A percentile compares a stretch with the other conserved stretches of the same genome.
Evolutionary conservation across 1,284 basidiomycete genomes (phyloP).

Genomic region (Irpex sp.): DNA sequence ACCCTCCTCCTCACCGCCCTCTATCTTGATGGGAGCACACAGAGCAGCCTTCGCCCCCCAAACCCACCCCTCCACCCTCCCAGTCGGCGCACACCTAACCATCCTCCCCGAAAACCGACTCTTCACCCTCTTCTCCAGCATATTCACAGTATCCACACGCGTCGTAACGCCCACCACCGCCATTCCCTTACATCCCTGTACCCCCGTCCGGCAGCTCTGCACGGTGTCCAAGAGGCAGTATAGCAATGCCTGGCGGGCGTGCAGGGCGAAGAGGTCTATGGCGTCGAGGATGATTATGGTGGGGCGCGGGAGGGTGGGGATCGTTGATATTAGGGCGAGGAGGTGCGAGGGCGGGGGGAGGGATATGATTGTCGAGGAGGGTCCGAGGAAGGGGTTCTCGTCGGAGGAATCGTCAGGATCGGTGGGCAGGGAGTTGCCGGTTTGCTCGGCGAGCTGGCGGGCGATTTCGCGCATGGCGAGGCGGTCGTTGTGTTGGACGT

Average conservation of each 20-base stretch:
- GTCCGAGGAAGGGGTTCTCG: conserved; percentile 38
- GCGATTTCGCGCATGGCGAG: conserved; percentile 93
- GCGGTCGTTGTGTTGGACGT: conserved; percentile 80
- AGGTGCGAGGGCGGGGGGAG: conserved; percentile 75
- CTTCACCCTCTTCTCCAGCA: conserved; percentile 93
- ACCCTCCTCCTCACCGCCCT: no score
- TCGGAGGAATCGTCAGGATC: conserved; percentile 21
- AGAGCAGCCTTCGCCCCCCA: conserved; percentile 43
- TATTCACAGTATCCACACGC: conserved; percentile 82
- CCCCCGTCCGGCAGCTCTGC: conserved; percentile 59
- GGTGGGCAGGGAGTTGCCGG: conserved; percentile 44
- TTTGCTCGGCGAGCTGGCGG: conserved; percentile 72
- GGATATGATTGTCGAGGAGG: conserved; percentile 21
- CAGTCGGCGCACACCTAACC: conserved; percentile 67
- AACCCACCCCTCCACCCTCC: conserved; percentile 50
- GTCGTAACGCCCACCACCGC: conserved; percentile 82
- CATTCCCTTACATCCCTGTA: conserved; percentile 56
- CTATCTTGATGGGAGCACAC: conserved; percentile 1
- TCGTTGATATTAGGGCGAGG: conserved; percentile 72
- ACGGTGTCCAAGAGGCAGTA: conserved; percentile 88
- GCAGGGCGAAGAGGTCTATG: conserved; percentile 88
- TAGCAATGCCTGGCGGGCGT: conserved; percentile 83
- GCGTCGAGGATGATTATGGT: conserved; percentile 84
- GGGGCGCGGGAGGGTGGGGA: conserved; percentile 75
- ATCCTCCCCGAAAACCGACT: conserved; percentile 92